A percentile compares a stretch with the other conserved stretches of the same genome.
Evolutionary conservation across 805 yeast species (phyloP).

Genomic region (Pachysolen tannophilus): DNA sequence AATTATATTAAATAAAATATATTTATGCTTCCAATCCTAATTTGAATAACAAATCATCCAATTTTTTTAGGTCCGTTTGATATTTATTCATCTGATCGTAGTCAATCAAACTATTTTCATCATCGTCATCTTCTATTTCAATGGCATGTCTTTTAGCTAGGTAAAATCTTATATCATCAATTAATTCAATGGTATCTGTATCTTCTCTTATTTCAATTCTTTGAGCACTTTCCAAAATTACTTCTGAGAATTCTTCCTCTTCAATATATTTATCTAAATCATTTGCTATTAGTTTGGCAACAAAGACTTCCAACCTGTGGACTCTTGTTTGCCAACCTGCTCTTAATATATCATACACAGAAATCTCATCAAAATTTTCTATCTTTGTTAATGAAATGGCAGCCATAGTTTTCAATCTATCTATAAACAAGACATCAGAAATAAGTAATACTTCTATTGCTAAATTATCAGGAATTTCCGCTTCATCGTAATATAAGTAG

Average conservation of each 20-base stretch:
- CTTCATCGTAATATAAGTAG: constrained; percentile 54
- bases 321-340: constrained; percentile 64
- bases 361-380: constrained; percentile 16
- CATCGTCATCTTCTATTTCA: constrained; percentile 15
- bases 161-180: constrained; percentile 71
- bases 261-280: constrained; percentile 30
- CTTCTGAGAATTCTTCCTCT: constrained; percentile 29
- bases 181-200: constrained; percentile 71
- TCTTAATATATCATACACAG: constrained; percentile 48
- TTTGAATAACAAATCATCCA: constrained; percentile 31
- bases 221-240: constrained; percentile 35
- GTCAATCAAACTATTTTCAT: constrained; percentile 11
- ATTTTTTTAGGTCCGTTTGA: constrained; percentile 27
- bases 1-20: too few species aligned
- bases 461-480: constrained; percentile 33
- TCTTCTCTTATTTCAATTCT: constrained; percentile 57
- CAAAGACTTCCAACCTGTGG: constrained; percentile 56
- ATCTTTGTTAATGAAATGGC: constrained; percentile 37
- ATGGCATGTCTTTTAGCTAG: constrained; percentile 31
- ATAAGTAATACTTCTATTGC: constrained; percentile 50
- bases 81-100: constrained; percentile 19
- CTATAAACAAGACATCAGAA: constrained; percentile 54
- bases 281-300: constrained; percentile 50
- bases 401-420: constrained; percentile 58
- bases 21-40: constrained; percentile 36